These are phyloP conservation scores for Aspergillus sp. DNA, from an alignment of 2,329 filamentous ascomycete genomes.

Conservation along the genomic window DNA sequence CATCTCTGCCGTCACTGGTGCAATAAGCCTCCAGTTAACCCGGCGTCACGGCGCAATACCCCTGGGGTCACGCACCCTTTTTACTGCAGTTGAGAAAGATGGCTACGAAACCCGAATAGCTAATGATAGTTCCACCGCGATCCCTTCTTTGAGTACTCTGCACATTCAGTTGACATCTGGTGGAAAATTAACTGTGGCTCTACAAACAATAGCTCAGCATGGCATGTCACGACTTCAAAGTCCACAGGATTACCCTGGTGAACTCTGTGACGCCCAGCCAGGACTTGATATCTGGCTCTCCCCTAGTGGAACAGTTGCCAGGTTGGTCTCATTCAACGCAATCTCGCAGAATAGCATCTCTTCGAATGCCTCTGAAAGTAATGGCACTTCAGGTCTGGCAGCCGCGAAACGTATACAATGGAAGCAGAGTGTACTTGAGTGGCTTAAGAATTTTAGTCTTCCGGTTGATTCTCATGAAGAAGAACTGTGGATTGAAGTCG, in stretches of 20 bases:
- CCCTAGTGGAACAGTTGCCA: slow-evolving; percentile 32
- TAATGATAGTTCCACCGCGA: slow-evolving; percentile 18
- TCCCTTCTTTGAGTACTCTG: slow-evolving; percentile 29
- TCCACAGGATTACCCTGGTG: slow-evolving; percentile 12
- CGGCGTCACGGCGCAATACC: slow-evolving; percentile 31
- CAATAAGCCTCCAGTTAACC: slow-evolving; percentile 31
- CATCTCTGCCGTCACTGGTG: slow-evolving; percentile 32
- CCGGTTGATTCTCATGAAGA: slow-evolving; percentile 22
- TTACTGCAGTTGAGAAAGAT: slow-evolving; percentile 27
- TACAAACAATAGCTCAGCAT: slow-evolving; percentile 30
- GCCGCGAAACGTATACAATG: slow-evolving; percentile 23
- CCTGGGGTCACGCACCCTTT: slow-evolving; percentile 35
- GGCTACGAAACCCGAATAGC: slow-evolving; percentile 23
- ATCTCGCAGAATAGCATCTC: slow-evolving; percentile 15
- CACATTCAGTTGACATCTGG: slow-evolving; percentile 30
- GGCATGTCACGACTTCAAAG: slow-evolving; percentile 28
- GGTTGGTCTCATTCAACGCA: slow-evolving; percentile 23
- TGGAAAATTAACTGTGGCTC: slow-evolving; percentile 32
- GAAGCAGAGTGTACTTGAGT: slow-evolving; percentile 31
- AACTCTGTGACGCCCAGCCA: slow-evolving; percentile 13
- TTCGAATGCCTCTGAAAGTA: slow-evolving; percentile 10
- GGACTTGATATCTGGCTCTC: slow-evolving; percentile 35
- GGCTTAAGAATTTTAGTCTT: slow-evolving; percentile 33
- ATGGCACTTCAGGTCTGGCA: slow-evolving; percentile 3
- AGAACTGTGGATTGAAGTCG: slow-evolving; percentile 36